A percentile compares a stretch with the other conserved stretches of the same genome.
Conservation (phyloP, 352 stramenopile species). For the Lagenidium sp. region DNA sequence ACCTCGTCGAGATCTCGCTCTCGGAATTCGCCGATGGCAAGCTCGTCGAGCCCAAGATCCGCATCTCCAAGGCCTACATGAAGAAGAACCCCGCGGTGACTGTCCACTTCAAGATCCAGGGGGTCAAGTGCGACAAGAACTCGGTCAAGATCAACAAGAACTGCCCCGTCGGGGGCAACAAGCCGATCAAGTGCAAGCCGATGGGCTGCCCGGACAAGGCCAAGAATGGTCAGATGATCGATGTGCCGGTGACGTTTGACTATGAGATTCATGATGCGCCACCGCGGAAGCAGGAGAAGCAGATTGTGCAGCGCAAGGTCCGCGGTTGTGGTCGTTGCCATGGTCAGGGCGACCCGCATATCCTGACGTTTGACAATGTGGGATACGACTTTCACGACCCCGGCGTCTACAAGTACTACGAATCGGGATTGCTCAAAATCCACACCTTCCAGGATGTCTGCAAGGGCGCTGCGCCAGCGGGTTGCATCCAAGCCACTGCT, state of each 20-base stretch:
- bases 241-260: not conserved
- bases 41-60: not conserved
- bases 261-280: not conserved
- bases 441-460: slow-evolving; percentile 28
- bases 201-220: not conserved
- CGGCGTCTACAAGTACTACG: slow-evolving; percentile 18
- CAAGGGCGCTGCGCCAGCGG: slow-evolving; percentile 6
- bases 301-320: no score
- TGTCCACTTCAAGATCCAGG: slow-evolving; percentile 1
- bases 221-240: not conserved
- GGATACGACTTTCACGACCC: slow-evolving; percentile 21
- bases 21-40: slow-evolving; percentile 1
- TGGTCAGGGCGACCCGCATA: slow-evolving; percentile 19
- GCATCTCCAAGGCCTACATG: not conserved
- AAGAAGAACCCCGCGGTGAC: not conserved
- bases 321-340: slow-evolving; percentile 4
- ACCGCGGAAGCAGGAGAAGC: not conserved
- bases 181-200: slow-evolving; percentile 2
- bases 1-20: not conserved
- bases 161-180: not conserved
- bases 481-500: slow-evolving; percentile 19
- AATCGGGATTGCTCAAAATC: slow-evolving; percentile 17
- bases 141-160: not conserved
- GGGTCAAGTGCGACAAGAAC: not conserved
- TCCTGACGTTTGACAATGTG: slow-evolving; percentile 22